Base-by-base conservation (phyloP, 768 basidiomycete genomes). In the Boletellus ananas region DNA sequence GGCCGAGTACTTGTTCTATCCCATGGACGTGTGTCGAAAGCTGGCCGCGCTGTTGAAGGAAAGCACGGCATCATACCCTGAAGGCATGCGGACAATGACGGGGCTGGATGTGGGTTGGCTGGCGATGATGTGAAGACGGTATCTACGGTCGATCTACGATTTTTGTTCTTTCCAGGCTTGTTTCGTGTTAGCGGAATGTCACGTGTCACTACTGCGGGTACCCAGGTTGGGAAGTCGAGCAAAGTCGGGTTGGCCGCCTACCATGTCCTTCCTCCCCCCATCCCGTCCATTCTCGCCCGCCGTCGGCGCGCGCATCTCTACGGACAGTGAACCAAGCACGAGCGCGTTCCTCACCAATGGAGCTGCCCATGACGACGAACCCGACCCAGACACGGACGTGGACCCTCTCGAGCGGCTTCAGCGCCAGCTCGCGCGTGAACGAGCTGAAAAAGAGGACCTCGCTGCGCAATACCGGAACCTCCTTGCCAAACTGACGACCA, bases 1-100 rank as follows among this genome's bases (percentile, higher is more conserved):
- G 63, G 86, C 90, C n/a, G 94, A 97, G 66, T 81, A 85, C 53
- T 72, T 96, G 9, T 82, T 79, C 31, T 96, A 97, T 61, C 90
- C 94, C 0, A 78, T 84, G 70, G 74, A 82, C 20, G 77, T 90
- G 12, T 92, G 93, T 64, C 78, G 78, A 10, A 79, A 84, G 40
- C 66, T 98, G 17, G 82, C 84, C 0, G 78, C 70, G 6, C 59
- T 87, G 50, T 73, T 98, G 59, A 79, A 74, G 63, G 87, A 92
- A 65, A 94, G 90, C 58, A 91, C 86, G 57, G 65, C 63, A 4
- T 78, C 84, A 1, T 93, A 93, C 60, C 90, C 90, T 0, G 80
- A 84, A 61, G 76, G 76, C 52, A 74, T 90, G 76, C 81, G 85
- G 31, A 77, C 74, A 43, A 89, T 92, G 87, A 90, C 85, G 18